A percentile compares a stretch with the other conserved stretches of the same genome.
Evolutionary conservation across 176 grass and related monocot genomes (phyloP).

Genomic region (Metroxylon sagu): DNA sequence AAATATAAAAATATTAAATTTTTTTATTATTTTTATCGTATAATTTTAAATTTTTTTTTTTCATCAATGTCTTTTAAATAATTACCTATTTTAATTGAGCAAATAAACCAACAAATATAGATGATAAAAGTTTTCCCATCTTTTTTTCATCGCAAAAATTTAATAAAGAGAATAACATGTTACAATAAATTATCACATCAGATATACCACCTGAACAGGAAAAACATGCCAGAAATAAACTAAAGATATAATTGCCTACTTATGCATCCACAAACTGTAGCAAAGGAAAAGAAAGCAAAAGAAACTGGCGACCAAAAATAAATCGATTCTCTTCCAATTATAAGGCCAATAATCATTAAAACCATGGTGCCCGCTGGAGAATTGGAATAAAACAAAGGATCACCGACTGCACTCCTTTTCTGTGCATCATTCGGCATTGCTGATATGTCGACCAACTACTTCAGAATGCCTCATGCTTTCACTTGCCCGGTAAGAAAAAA

Average conservation of each 20-base stretch:
- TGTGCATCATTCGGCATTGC: slow-evolving; percentile 35
- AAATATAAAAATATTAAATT: too few species aligned
- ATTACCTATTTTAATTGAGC: too few species aligned
- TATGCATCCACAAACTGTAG: slow-evolving; percentile 22
- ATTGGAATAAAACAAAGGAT: slow-evolving; percentile 43
- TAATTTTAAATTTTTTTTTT: too few species aligned
- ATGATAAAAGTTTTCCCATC: too few species aligned
- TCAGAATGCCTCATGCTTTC: slow-evolving; percentile 16
- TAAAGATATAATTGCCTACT: slow-evolving; percentile 31
- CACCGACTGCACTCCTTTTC: slow-evolving; percentile 8
- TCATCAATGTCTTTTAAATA: too few species aligned
- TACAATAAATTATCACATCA: not conserved
- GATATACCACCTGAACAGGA: slow-evolving; percentile 18
- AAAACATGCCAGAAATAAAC: slow-evolving; percentile 28
- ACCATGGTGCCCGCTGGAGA: slow-evolving; percentile 18
- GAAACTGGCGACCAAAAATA: slow-evolving; percentile 45
- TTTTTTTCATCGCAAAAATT: too few species aligned
- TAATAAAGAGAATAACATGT: too few species aligned
- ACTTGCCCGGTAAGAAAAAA: slow-evolving; percentile 36
- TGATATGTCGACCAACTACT: slow-evolving; percentile 36
- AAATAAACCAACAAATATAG: too few species aligned
- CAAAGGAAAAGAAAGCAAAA: slow-evolving; percentile 15
- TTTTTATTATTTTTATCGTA: too few species aligned
- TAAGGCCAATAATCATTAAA: slow-evolving; percentile 32
- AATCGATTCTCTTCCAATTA: slow-evolving; percentile 46